Evolutionary conservation across 208 protist species (phyloP).

Genomic region (Acanthamoeba quina): DNA sequence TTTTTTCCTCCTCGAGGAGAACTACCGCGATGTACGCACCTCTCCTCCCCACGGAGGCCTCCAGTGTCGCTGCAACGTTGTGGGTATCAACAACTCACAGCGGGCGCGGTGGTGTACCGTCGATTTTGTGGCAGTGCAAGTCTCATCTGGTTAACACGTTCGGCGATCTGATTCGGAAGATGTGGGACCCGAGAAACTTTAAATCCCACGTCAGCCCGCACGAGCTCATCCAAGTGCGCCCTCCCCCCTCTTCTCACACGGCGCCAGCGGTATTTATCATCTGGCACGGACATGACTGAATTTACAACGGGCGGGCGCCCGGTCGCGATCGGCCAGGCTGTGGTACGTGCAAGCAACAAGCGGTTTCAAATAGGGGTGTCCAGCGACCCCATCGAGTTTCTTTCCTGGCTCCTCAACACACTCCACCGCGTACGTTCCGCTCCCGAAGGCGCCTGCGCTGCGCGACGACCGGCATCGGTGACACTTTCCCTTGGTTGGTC

Average conservation of each 20-base stretch:
- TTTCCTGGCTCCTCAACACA: conserved; percentile 91
- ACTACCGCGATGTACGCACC: conserved; percentile 72
- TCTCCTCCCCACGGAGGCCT: background rate
- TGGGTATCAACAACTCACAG: too few relatives aligned
- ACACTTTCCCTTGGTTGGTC: too few relatives aligned
- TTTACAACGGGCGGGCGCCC: too few relatives aligned
- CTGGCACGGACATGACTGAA: too few relatives aligned
- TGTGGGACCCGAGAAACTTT: conserved; percentile 91
- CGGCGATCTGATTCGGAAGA: conserved; percentile 87
- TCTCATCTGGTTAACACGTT: conserved; percentile 80
- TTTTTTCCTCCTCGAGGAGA: conserved; percentile 86
- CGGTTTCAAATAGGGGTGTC: conserved; percentile 79
- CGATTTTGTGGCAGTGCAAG: conserved; percentile 60
- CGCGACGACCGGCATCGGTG: too few relatives aligned
- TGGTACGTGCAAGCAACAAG: conserved; percentile 70
- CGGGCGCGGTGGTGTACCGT: background rate
- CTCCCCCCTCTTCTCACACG: background rate
- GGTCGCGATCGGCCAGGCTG: background rate
- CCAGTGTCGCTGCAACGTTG: too few relatives aligned
- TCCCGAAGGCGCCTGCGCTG: background rate
- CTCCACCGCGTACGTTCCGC: conserved; percentile 76
- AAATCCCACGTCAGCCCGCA: conserved; percentile 91
- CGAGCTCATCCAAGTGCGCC: conserved; percentile 87
- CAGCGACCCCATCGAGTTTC: conserved; percentile 88
- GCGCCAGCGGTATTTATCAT: too few relatives aligned